These are phyloP conservation scores for Ophioceras dolichostomum DNA, from an alignment of 2,329 filamentous ascomycete species.

Conservation along the genomic window DNA sequence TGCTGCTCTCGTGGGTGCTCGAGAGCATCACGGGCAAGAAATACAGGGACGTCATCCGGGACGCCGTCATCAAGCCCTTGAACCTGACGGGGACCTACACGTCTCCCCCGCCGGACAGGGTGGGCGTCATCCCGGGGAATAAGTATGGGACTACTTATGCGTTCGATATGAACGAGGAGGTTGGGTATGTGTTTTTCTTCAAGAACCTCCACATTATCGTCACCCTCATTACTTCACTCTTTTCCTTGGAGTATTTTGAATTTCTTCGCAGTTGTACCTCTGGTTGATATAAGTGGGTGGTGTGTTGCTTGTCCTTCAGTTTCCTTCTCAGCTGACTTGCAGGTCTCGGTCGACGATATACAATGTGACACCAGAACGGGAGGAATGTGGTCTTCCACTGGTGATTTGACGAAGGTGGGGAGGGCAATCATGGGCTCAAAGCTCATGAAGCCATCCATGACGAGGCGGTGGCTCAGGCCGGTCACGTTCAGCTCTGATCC, in stretches of 20 bases:
- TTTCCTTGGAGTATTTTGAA: not conserved
- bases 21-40: slow-evolving; percentile 20
- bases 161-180: slow-evolving; percentile 16
- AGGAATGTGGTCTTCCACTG: slow-evolving; percentile 18
- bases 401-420: slow-evolving; percentile 17
- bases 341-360: too few species aligned
- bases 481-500: slow-evolving; percentile 17
- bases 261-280: too few species aligned
- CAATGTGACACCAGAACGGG: slow-evolving; percentile 15
- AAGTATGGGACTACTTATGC: slow-evolving; percentile 18
- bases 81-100: slow-evolving; percentile 19
- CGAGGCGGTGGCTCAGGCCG: slow-evolving; percentile 19
- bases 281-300: too few species aligned
- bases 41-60: slow-evolving; percentile 17
- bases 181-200: not conserved
- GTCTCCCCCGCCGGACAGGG: slow-evolving; percentile 14
- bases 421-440: slow-evolving; percentile 18
- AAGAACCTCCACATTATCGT: too few species aligned
- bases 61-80: slow-evolving; percentile 18
- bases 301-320: too few species aligned
- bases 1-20: slow-evolving; percentile 21
- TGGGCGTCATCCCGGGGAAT: slow-evolving; percentile 22
- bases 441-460: slow-evolving; percentile 16
- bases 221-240: too few species aligned
- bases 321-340: too few species aligned